phyloP scores from a whole-genome alignment of 371 early-diverging fungal species.

The Haplosporangium sp. region DNA sequence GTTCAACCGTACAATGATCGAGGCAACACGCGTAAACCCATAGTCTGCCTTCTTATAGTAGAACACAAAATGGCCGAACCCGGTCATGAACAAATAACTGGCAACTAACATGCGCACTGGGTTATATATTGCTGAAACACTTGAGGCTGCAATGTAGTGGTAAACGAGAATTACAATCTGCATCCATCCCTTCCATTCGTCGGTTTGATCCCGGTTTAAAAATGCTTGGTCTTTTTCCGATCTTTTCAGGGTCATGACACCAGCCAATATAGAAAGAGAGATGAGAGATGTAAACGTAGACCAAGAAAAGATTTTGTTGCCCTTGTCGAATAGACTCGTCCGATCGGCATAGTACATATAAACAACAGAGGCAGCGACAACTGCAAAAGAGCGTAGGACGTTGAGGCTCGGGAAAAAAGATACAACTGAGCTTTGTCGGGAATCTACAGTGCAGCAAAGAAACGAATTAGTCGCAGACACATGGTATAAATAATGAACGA shows the following conservation, averaged over 20 bases:
- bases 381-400: conserved; percentile 59
- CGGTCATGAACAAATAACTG: conserved; percentile 84
- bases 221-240: conserved; percentile 67
- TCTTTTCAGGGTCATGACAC: conserved; percentile 61
- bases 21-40: conserved; percentile 67
- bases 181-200: conserved; percentile 93
- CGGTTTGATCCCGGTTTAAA: conserved; percentile 78
- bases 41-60: conserved; percentile 78
- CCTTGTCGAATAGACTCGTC: conserved; percentile 74
- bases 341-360: conserved; percentile 78
- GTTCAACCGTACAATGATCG: conserved; percentile 76
- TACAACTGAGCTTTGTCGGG: conserved; percentile 5
- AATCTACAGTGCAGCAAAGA: conserved; percentile 9
- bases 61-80: conserved; percentile 81
- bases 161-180: conserved; percentile 81
- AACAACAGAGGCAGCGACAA: conserved; percentile 65
- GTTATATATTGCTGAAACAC: conserved; percentile 74
- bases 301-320: conserved; percentile 67
- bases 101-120: conserved; percentile 78
- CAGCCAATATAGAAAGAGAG: conserved; percentile 57
- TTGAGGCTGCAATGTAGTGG: conserved; percentile 77
- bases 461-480: background rate
- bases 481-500: background rate
- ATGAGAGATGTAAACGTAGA: conserved; percentile 60
- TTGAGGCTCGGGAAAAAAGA: conserved; percentile 53